phyloP scores from a whole-genome alignment of 768 basidiomycete genomes.

The Pisolithus orientalis region DNA sequence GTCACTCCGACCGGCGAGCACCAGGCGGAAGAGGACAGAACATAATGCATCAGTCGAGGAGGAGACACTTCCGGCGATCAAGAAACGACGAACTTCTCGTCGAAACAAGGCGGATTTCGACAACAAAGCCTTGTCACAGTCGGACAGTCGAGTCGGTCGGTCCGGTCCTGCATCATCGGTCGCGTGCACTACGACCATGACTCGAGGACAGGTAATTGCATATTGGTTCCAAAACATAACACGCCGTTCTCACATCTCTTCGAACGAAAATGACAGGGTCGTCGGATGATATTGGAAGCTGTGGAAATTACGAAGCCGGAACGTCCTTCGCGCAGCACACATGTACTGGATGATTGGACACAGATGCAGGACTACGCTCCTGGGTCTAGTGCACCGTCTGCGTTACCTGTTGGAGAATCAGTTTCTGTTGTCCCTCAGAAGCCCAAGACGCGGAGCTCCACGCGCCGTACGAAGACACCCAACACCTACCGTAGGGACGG shows the following conservation, averaged over 20 bases:
- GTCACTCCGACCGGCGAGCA: background rate
- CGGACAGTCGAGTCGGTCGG: background rate
- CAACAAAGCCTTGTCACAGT: background rate
- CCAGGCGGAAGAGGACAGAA: background rate
- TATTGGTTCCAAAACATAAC: too few relatives aligned
- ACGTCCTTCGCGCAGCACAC: too few relatives aligned
- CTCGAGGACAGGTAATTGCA: background rate
- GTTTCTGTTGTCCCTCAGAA: too few relatives aligned
- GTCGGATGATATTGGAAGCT: constrained; percentile 12
- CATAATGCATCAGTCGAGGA: background rate
- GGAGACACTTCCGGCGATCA: background rate
- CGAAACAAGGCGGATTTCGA: background rate
- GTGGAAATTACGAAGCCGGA: constrained; percentile 12
- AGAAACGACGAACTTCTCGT: background rate
- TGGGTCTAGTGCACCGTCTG: too few relatives aligned
- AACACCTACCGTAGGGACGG: too few relatives aligned
- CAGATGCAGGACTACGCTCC: too few relatives aligned
- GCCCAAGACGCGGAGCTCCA: too few relatives aligned
- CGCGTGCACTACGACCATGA: background rate
- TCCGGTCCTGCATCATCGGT: background rate
- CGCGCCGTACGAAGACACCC: too few relatives aligned
- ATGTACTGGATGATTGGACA: too few relatives aligned
- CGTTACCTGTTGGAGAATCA: too few relatives aligned
- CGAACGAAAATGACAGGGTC: background rate
- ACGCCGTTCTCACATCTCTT: background rate